These are phyloP conservation scores for Hsuehochloa calcarea DNA, from an alignment of 176 grass and related monocot species.

Conservation along the genomic window DNA sequence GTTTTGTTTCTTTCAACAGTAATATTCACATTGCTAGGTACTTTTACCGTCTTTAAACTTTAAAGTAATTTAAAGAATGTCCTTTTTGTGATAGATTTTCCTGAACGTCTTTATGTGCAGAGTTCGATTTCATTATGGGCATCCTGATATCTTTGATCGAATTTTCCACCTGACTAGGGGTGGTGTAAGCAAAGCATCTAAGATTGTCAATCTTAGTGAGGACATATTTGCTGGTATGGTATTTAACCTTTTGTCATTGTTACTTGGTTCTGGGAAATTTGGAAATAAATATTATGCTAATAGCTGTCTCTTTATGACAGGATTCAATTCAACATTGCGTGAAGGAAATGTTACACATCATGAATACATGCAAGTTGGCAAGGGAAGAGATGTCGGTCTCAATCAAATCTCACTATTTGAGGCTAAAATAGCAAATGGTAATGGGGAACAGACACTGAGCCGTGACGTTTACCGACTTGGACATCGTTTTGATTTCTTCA, in stretches of 20 bases:
- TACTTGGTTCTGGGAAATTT: neutral
- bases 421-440: slow-evolving; percentile 91
- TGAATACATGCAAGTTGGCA: slow-evolving; percentile 99
- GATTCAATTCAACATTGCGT: slow-evolving; percentile 92
- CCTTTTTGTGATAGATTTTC: neutral
- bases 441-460: slow-evolving; percentile 88
- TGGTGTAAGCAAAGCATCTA: slow-evolving; percentile 96
- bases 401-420: slow-evolving; percentile 98
- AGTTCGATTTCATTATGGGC: slow-evolving; percentile 95
- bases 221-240: slow-evolving; percentile 88
- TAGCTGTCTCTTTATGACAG: slow-evolving; percentile 27
- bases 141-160: slow-evolving; percentile 93
- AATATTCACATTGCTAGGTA: neutral
- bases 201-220: slow-evolving; percentile 96
- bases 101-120: slow-evolving; percentile 30
- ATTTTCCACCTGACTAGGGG: slow-evolving; percentile 94
- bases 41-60: neutral
- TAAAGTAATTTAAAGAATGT: neutral
- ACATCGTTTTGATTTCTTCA: slow-evolving; percentile 98
- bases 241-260: slow-evolving; percentile 1
- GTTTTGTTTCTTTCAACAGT: neutral
- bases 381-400: slow-evolving; percentile 93
- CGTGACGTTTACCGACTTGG: slow-evolving; percentile 79
- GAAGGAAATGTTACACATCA: slow-evolving; percentile 97
- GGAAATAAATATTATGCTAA: slow-evolving; percentile 23